Conservation (phyloP, 148 eudicot genomes). For the Chenopodium quinoa region DNA sequence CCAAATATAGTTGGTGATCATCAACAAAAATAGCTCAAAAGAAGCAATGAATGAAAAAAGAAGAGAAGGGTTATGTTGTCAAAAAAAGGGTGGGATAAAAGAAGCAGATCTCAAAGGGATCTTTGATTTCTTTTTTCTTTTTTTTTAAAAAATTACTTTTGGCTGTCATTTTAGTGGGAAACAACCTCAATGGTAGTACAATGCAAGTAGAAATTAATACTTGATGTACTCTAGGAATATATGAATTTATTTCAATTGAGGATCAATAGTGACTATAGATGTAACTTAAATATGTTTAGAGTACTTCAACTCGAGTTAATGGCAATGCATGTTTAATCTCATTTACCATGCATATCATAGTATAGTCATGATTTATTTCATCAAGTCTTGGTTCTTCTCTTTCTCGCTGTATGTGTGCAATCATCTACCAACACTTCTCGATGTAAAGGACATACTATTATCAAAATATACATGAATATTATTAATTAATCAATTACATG, state of each 20-base stretch:
- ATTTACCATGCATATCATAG: not conserved
- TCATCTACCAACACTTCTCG: not conserved
- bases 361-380: not conserved
- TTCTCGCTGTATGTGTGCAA: not conserved
- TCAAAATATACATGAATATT: no score
- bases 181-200: constrained; percentile 13
- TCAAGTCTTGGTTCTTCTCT: not conserved
- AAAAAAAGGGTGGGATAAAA: not conserved
- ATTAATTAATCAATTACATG: no score
- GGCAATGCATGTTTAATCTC: constrained; percentile 6
- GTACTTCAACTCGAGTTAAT: not conserved
- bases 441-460: not conserved
- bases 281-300: constrained; percentile 17
- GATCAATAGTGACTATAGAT: constrained; percentile 14
- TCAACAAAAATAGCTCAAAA: constrained; percentile 4
- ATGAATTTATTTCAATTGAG: constrained; percentile 18
- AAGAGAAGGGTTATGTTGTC: not conserved
- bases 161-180: constrained; percentile 18
- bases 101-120: constrained; percentile 26
- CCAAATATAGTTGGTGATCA: not conserved
- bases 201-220: constrained; percentile 16
- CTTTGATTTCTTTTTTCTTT: constrained; percentile 14
- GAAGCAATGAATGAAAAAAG: not conserved
- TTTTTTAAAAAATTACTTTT: not conserved
- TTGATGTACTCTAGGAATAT: not conserved